Base-by-base conservation (phyloP, 2,329 filamentous ascomycete species). In the Pseudopyrenochaeta lycopersici region DNA sequence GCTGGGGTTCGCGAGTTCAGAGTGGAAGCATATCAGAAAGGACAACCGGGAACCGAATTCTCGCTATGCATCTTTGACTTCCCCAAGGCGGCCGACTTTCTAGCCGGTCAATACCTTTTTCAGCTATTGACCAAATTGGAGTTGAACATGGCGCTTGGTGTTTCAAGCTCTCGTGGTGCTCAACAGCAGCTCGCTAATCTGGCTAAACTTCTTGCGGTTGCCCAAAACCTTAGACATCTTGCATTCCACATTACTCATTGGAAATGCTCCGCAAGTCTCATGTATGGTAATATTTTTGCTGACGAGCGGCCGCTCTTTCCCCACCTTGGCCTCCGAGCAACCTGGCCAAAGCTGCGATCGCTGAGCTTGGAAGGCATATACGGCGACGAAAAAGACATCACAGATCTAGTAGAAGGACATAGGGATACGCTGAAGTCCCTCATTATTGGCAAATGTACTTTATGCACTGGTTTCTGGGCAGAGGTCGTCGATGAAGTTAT, bases 401-500 rank as follows among this genome's bases (percentile, higher is more conserved):
- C 38, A 4, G 38, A 47, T n/a, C 17, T 71, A 3, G 52, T 72
- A 23, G 14, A 31, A 15, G 58, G 69, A 29, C 63, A 71, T 48
- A 56, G 54, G 10, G 40, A 54, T 3, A 70, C 67, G 0, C 57
- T 74, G 3, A 33, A 9, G 5, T 50, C 53, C 3, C 18, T 68
- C 3, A 36, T 23, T 1, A 62, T 71, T 33, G 43, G 39, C 1
- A 30, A 46, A 12, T 70, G 52, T 40, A 60, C 54, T 36, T 49
- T 73, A 2, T 29, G 41, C 6, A 30, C 45, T 7, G 69, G 69
- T 9, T 9, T 32, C 2, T 73, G 71, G 69, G 58, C 62, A 7
- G 62, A 68, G 11, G 15, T 73, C 18, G 67, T 71, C 1, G 63
- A 71, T 21, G 60, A 71, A 18, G 60, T 71, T 4, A 33, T 71